phyloP scores from a whole-genome alignment of 2,329 filamentous ascomycete species.

The Teratosphaeria zuluensis region DNA sequence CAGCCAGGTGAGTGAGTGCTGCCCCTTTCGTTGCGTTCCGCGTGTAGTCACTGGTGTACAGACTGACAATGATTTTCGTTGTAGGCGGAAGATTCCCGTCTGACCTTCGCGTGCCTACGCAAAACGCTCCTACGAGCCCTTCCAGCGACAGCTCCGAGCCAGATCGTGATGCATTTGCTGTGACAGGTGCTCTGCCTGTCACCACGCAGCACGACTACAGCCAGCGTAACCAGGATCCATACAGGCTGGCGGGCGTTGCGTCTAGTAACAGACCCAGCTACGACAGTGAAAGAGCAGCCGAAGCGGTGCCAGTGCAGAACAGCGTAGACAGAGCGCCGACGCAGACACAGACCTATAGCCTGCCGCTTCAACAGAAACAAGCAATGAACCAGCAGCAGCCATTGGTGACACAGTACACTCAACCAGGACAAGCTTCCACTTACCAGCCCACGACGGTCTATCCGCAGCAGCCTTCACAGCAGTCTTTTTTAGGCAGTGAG shows the following conservation, averaged over 20 bases:
- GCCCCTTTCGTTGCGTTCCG: constrained; percentile 19
- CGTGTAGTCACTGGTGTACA: constrained; percentile 5
- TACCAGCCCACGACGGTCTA: not conserved
- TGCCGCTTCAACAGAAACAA: constrained; percentile 12
- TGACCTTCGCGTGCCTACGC: constrained; percentile 70
- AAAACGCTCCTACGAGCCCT: constrained; percentile 48
- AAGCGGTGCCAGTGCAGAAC: not conserved
- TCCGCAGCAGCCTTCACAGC: constrained; percentile 3
- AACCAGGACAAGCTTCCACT: constrained; percentile 3
- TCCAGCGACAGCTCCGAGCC: constrained; percentile 67
- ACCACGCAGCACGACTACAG: constrained; percentile 15
- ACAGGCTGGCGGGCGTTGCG: constrained; percentile 18
- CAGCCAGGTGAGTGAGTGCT: constrained; percentile 62
- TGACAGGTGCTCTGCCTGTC: constrained; percentile 29
- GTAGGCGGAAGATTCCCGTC: constrained; percentile 72
- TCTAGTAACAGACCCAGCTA: constrained; percentile 2
- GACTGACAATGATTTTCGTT: constrained; percentile 1
- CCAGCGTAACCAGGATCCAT: constrained; percentile 16
- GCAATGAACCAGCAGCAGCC: constrained; percentile 13
- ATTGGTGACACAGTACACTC: not conserved
- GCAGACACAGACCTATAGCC: constrained; percentile 16
- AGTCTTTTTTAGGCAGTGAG: constrained; percentile 19
- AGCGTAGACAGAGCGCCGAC: constrained; percentile 3
- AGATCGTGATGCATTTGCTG: constrained; percentile 52
- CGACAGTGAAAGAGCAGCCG: not conserved